A percentile compares a stretch with the other conserved stretches of the same genome.
These are phyloP conservation scores for Gillenia trifoliata DNA, from an alignment of 306 rosid species.

Conservation along the genomic window DNA sequence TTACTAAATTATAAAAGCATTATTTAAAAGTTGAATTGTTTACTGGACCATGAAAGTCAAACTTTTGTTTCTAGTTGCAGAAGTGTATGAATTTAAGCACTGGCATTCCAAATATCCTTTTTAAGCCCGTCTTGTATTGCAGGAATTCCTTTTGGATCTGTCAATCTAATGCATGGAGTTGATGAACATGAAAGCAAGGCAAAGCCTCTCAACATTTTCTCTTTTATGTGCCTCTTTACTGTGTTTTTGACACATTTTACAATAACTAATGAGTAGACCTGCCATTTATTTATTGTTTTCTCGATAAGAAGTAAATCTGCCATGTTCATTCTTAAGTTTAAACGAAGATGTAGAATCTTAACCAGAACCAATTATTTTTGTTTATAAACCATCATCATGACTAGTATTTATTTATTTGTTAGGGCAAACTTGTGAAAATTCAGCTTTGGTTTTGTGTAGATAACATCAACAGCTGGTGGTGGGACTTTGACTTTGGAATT, in stretches of 20 bases:
- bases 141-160: slow-evolving; percentile 99
- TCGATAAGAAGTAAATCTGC: neutral
- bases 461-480: slow-evolving; percentile 99
- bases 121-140: slow-evolving; percentile 26
- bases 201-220: slow-evolving; percentile 32
- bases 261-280: neutral
- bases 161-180: slow-evolving; percentile 89
- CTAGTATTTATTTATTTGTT: slow-evolving; percentile 2
- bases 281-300: neutral
- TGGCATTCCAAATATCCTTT: neutral
- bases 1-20: neutral
- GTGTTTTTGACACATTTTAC: neutral
- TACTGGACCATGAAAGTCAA: slow-evolving; percentile 1
- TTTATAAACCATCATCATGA: neutral
- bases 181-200: slow-evolving; percentile 98
- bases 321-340: neutral
- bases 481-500: slow-evolving; percentile 97
- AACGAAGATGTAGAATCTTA: neutral
- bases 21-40: neutral
- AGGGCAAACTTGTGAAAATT: slow-evolving; percentile 18
- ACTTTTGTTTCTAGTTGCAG: neutral
- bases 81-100: neutral
- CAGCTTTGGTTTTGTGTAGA: slow-evolving; percentile 38
- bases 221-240: slow-evolving; percentile 19
- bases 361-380: neutral